phyloP scores from a whole-genome alignment of 345 rosid species.

The Tarenaya hassleriana region DNA sequence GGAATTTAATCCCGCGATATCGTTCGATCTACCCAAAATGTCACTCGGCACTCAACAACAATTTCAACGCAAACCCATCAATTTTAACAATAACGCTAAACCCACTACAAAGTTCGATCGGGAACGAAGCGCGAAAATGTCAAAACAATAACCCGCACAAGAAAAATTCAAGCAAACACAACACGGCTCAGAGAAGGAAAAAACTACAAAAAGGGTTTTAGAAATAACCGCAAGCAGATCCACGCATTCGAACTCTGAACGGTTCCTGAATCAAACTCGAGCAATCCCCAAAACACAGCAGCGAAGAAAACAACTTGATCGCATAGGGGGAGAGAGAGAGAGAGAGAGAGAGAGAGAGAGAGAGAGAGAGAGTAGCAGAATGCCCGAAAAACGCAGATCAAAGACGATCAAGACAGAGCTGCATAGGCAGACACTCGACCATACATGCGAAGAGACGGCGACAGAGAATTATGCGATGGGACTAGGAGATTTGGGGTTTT shows the following conservation, averaged over 20 bases:
- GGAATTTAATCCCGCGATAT: constrained; percentile 13
- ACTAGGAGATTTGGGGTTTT: neutral
- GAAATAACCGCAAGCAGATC: constrained; percentile 34
- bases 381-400: constrained; percentile 14
- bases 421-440: constrained; percentile 9
- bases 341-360: constrained; percentile 2
- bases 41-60: constrained; percentile 9
- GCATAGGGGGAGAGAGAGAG: constrained; percentile 8
- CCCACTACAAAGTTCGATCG: constrained; percentile 16
- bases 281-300: constrained; percentile 6
- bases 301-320: constrained; percentile 27
- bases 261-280: constrained; percentile 5
- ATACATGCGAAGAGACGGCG: constrained; percentile 9
- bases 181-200: neutral
- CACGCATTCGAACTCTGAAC: constrained; percentile 26
- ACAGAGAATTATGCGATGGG: neutral
- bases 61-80: constrained; percentile 14
- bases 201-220: constrained; percentile 18
- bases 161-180: constrained; percentile 14
- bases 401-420: constrained; percentile 2
- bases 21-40: constrained; percentile 16
- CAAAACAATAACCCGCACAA: constrained; percentile 10
- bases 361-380: constrained; percentile 11
- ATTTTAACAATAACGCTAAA: constrained; percentile 4
- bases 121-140: neutral